phyloP scores from a whole-genome alignment of 192 early-diverging fungal species.

The Paraglomus occultum region DNA sequence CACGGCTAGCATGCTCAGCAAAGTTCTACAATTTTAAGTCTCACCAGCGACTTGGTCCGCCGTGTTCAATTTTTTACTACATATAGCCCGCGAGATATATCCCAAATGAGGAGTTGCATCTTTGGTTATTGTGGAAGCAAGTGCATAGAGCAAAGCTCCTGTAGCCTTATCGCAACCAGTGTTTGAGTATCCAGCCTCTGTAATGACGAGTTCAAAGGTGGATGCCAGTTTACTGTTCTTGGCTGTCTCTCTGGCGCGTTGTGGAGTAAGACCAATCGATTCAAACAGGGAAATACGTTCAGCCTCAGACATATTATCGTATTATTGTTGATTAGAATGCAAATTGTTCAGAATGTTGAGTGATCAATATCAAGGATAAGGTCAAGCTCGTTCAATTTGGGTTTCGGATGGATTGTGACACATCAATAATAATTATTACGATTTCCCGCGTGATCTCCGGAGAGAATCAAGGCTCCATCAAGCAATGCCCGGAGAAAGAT shows the following conservation, averaged over 20 bases:
- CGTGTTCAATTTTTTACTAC: slow-evolving; percentile 62
- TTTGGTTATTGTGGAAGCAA: slow-evolving; percentile 85
- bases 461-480: too few relatives aligned
- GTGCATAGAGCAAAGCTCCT: slow-evolving; percentile 80
- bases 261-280: slow-evolving; percentile 83
- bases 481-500: too few relatives aligned
- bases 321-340: not conserved
- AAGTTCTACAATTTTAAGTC: not conserved
- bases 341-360: too few relatives aligned
- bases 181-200: slow-evolving; percentile 56
- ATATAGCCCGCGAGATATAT: slow-evolving; percentile 83
- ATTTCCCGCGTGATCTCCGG: too few relatives aligned
- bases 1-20: too few relatives aligned
- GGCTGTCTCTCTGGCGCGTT: slow-evolving; percentile 92
- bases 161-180: slow-evolving; percentile 51
- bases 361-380: too few relatives aligned
- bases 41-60: slow-evolving; percentile 86
- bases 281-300: slow-evolving; percentile 71
- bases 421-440: too few relatives aligned
- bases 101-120: slow-evolving; percentile 69
- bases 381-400: too few relatives aligned
- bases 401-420: too few relatives aligned
- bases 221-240: slow-evolving; percentile 95
- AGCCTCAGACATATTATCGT: slow-evolving; percentile 34
- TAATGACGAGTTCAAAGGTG: slow-evolving; percentile 68